phyloP scores from a whole-genome alignment of 805 yeast species.

The Starmerella apis region DNA sequence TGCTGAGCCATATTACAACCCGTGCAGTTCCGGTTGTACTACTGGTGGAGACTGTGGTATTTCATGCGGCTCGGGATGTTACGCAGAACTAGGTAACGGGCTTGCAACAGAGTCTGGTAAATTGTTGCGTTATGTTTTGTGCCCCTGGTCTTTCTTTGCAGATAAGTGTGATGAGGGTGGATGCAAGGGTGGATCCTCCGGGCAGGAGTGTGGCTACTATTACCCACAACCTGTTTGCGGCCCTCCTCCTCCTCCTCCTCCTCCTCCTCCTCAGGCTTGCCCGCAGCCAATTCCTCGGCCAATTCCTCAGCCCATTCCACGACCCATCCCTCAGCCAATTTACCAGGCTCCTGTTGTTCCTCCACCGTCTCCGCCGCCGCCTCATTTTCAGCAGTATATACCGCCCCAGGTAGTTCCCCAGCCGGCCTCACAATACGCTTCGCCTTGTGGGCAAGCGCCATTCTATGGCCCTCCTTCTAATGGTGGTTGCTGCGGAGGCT shows the following conservation, averaged over 20 bases:
- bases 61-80: constrained; percentile 7
- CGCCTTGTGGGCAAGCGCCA: neutral
- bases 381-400: neutral
- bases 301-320: neutral
- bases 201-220: neutral
- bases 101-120: constrained; percentile 10
- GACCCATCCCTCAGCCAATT: neutral
- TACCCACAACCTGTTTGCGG: neutral
- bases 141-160: constrained; percentile 16
- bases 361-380: neutral
- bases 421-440: neutral
- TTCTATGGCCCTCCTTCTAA: neutral
- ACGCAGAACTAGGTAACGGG: constrained; percentile 8
- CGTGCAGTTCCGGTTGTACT: neutral
- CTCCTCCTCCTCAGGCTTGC: neutral
- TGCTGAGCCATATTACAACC: neutral
- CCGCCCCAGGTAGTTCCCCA: neutral
- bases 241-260: constrained; percentile 1
- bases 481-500: constrained; percentile 1
- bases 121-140: constrained; percentile 9
- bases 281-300: constrained; percentile 7
- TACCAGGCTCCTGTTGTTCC: neutral
- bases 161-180: constrained; percentile 10
- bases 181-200: neutral
- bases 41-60: neutral